Evolutionary conservation across 2,329 filamentous ascomycete genomes (phyloP), one percentile per base, ranked within the genome.

Genomic region (Tricladium varicosporioides): DNA sequence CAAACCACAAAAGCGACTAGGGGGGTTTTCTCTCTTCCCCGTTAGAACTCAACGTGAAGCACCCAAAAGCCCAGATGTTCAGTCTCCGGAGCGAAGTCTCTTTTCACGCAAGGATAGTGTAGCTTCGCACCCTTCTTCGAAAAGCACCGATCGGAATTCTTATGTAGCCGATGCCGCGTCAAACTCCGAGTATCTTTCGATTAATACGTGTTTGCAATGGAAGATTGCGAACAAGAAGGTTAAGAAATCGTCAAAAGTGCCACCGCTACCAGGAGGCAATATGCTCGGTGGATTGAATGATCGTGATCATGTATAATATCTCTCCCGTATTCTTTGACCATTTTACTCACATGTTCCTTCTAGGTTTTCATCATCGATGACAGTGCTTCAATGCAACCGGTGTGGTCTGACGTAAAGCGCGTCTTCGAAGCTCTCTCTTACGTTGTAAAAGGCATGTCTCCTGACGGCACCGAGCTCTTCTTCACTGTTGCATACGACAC

Each of bases 331-430:
- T 14, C n/a, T 49, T 5, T 14, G 16, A 14, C 7, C 14, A 54
- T 13, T 18, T 44, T 27, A 27, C 22, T 27, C 7, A 27, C 22
- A 27, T 4, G 4, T 27, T 4, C 19, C 2, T 5, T 18, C n/a
- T 15, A 68, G 64, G 59, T 67, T 10, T 71, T 72, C 54, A 60
- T 72, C 2, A 62, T 72, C 15, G 70, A 72, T 49, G 68, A 70
- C 48, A 58, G 61, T 3, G 46, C 45, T 2, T 65, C 63, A 2
- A 71, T 72, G 70, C 36, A 48, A 2, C 42, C 54, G 4, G 48
- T 66, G 45, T 69, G 65, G 61, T n/a, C 50, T 9, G 56, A 68
- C 9, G 58, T 69, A 8, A 56, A 62, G 22, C 54, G 58, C 2
- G 60, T 68, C 14, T 65, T 69, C 54, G 60, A 63, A 57, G 58